These are phyloP conservation scores for Cordyceps militaris DNA, from an alignment of 2,329 filamentous ascomycete genomes.

Conservation along the genomic window DNA sequence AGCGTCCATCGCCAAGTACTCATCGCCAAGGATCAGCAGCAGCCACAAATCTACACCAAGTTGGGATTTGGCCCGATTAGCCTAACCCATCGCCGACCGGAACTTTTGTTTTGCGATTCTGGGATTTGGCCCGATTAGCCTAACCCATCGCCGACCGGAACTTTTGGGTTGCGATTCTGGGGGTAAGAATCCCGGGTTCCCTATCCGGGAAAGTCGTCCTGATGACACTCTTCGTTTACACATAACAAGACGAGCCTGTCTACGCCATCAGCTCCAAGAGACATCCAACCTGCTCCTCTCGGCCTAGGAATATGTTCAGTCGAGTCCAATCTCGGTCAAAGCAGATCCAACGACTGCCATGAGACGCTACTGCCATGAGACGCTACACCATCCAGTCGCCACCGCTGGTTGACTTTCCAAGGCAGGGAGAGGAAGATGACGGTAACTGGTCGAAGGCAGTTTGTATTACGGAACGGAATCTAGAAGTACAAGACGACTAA, in stretches of 20 bases:
- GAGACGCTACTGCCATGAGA: not conserved
- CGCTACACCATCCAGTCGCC: not conserved
- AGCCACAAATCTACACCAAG: constrained; percentile 6
- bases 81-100: not conserved
- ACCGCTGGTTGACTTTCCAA: not conserved
- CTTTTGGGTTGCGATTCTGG: not conserved
- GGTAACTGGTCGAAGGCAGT: not conserved
- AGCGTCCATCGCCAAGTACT: constrained; percentile 1
- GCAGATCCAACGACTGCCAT: no score
- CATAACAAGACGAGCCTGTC: not conserved
- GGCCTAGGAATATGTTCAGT: not conserved
- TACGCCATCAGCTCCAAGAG: not conserved
- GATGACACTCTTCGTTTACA: not conserved
- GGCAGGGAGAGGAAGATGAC: not conserved
- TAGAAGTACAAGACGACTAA: not conserved
- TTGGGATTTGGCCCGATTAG: not conserved
- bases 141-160: not conserved
- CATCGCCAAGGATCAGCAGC: constrained; percentile 2
- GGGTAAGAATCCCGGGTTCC: no score
- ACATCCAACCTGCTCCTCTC: constrained; percentile 3
- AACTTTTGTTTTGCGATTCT: not conserved
- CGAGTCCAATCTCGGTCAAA: not conserved
- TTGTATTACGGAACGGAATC: not conserved
- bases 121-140: not conserved
- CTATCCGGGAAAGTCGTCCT: not conserved